Evolutionary conservation across 1,139 yeast genomes (phyloP), one percentile per base, ranked within the genome.

Genomic region (Hanseniaspora uvarum): DNA sequence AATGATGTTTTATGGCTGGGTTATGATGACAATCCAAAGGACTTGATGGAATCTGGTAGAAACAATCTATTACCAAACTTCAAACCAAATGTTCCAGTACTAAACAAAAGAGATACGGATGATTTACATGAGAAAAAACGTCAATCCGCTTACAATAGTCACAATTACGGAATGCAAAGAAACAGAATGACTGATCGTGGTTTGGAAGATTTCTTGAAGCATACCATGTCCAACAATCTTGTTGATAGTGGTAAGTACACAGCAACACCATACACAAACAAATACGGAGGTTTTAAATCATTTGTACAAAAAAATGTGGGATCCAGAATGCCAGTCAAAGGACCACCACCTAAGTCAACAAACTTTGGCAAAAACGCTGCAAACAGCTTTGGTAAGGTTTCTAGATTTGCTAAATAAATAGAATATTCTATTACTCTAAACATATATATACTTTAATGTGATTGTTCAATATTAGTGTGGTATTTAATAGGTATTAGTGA

Each of bases 161-260:
- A 54, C 43, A 53, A 58, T n/a, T 49, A 51, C 37, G 44, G 59
- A 18, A 53, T 54, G 26, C 40, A 49, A 26, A 56, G 55, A 53
- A 51, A 55, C 31, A 41, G 39, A 28, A 30, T 30, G 37, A 44
- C 19, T 10, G 46, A 21, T 10, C 28, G 37, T 18, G 46, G 31
- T 7, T 31, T 39, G 39, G 45, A 50, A 19, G 46, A 50, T 18
- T 44, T 43, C 11, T 28, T 33, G 34, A 43, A 43, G 4, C 28
- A 50, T 14, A 26, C 46, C 4, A 39, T 50, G 38, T 31, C 48
- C 12, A 50, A 38, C 34, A 43, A 43, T 12, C 19, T 37, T 19
- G 39, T 50, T 10, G 40, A 44, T 16, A 43, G 41, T 36, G 44
- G 48, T 7, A 49, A 41, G 23, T 34, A 40, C 21, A 14, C 21